Base-by-base conservation (phyloP, 208 protist species). In the Crithidia acanthocephali region DNA sequence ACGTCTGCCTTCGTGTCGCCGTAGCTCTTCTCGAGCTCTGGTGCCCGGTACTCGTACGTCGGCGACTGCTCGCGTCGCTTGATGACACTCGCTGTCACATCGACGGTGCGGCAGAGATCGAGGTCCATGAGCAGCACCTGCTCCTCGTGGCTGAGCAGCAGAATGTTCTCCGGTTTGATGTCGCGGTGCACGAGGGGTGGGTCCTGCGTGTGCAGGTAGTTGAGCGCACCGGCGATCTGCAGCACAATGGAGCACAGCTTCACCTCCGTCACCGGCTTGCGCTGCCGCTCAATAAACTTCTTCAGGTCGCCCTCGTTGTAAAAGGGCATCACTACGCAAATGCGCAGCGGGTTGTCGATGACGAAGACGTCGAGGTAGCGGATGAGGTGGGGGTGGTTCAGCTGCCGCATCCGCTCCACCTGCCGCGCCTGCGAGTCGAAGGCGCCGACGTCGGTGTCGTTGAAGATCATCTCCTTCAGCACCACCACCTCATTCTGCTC, bases 141-240 rank as follows among this genome's bases (percentile, higher is more conserved):
- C 63, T 93, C 86, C 66, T 88, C 79, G 37, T 93, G 80, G 65
- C 86, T 89, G 16, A 93, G 70, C 30, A 97, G 45, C 18, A 97
- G 62, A 32, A 97, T 84, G 72, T 97, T 97, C 48, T 95, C 91
- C 0, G 90, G 93, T 68, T 97, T 97, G 35, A 97, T 85, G 68
- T 97, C 93, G 16, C 86, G 78, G 50, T 97, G 93, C 59, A 92
- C 83, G 22, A 97, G 67, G 30, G 92, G 90, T 27, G 92, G 92
- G 22, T 71, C 71, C 51, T 88, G 87, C 25, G 69, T 78, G 72
- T 96, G 91, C 65, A 97, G 76, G 71, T 96, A 96, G 30, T 85
- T 62, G 20, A 97, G 74, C 3, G 90, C 91, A 10, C 63, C 65
- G 45, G 84, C 80, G 57, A 97, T 88, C 57, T 97, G 92, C 35